phyloP scores from a whole-genome alignment of 2,329 filamentous ascomycete genomes.

The Elsinoe perseae region DNA sequence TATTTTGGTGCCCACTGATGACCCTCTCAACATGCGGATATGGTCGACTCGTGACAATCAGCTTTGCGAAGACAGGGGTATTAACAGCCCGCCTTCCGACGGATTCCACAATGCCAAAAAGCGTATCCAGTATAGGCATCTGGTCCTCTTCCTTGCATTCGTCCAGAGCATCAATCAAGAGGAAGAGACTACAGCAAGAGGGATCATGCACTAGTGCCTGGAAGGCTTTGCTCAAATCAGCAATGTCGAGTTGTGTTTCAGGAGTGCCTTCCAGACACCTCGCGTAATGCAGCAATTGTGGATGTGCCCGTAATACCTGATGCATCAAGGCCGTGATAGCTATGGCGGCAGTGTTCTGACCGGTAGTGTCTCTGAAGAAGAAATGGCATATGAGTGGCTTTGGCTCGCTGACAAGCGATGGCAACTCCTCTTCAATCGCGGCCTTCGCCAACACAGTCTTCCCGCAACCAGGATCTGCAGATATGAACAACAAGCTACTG shows the following conservation, averaged over 20 bases:
- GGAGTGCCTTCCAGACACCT: background rate
- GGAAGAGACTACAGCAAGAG: background rate
- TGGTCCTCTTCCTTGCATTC: constrained; percentile 21
- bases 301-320: constrained; percentile 29
- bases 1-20: background rate
- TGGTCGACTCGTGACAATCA: constrained; percentile 21
- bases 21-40: constrained; percentile 15
- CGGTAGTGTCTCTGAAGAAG: constrained; percentile 35
- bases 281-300: constrained; percentile 22
- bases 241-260: background rate
- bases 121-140: constrained; percentile 13
- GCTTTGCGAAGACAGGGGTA: constrained; percentile 14
- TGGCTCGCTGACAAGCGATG: background rate
- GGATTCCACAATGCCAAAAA: constrained; percentile 14
- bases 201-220: background rate
- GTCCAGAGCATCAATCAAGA: constrained; percentile 25
- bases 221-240: background rate
- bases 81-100: background rate
- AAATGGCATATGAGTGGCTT: constrained; percentile 30
- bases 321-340: constrained; percentile 33
- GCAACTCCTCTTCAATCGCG: constrained; percentile 29
- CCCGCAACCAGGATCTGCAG: constrained; percentile 35
- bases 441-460: constrained; percentile 34
- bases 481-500: constrained; percentile 33
- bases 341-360: constrained; percentile 26